Conservation (phyloP, 371 early-diverging fungal species). For the Mucor saturninus region DNA sequence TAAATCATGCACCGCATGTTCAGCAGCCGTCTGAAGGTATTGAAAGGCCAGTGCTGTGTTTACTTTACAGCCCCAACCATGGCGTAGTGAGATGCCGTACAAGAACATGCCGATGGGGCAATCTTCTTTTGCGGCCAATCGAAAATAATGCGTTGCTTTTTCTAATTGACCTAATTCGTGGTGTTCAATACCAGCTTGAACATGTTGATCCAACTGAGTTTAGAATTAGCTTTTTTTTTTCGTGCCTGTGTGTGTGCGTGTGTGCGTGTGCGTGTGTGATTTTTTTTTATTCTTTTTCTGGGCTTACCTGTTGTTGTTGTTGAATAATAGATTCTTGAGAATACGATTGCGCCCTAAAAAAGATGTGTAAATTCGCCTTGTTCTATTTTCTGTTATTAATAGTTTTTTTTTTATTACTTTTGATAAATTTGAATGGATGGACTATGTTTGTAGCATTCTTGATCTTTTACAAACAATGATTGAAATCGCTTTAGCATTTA, state of each 20-base stretch:
- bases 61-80: slow-evolving; percentile 79
- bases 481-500: slow-evolving; percentile 18
- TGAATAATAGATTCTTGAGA: slow-evolving; percentile 26
- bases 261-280: too few species aligned
- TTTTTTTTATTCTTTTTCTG: background rate
- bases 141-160: slow-evolving; percentile 74
- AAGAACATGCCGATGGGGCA: slow-evolving; percentile 78
- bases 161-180: slow-evolving; percentile 75
- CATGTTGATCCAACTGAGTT: slow-evolving; percentile 11
- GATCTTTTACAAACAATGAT: slow-evolving; percentile 14
- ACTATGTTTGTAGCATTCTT: slow-evolving; percentile 7
- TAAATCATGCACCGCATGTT: slow-evolving; percentile 67
- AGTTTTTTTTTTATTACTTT: slow-evolving; percentile 6
- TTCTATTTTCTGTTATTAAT: background rate
- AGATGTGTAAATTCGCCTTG: background rate
- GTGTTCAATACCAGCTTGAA: slow-evolving; percentile 60
- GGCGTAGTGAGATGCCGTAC: slow-evolving; percentile 78
- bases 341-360: slow-evolving; percentile 21
- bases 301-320: slow-evolving; percentile 18
- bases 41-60: slow-evolving; percentile 68
- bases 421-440: slow-evolving; percentile 9
- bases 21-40: slow-evolving; percentile 78
- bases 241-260: too few species aligned
- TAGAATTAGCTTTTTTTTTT: background rate
- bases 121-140: slow-evolving; percentile 66